Evolutionary conservation across 2,329 filamentous ascomycete genomes (phyloP).

Genomic region (Sclerotinia spermophila): DNA sequence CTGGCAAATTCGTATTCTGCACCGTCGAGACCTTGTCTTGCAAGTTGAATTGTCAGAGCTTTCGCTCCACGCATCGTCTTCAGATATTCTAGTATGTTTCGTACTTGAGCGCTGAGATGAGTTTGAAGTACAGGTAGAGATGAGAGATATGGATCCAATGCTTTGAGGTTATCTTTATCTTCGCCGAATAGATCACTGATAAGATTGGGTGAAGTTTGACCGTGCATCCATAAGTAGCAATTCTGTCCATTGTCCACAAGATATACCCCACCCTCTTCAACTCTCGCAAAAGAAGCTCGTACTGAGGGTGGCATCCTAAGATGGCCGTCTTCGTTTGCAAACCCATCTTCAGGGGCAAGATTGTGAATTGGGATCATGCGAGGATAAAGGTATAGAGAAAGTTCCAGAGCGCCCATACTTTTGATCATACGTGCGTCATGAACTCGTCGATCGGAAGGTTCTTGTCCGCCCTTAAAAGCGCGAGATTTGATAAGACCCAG

Average conservation of each 20-base stretch:
- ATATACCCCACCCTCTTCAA: conserved; percentile 92
- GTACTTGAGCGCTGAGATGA: conserved; percentile 88
- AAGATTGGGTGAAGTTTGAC: conserved; percentile 87
- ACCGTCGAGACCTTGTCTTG: conserved; percentile 87
- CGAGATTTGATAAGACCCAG: conserved; percentile 84
- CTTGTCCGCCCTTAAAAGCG: conserved; percentile 88
- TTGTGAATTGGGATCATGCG: conserved; percentile 91
- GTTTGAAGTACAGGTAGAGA: conserved; percentile 81
- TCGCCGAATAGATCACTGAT: conserved; percentile 86
- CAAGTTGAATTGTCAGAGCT: conserved; percentile 83
- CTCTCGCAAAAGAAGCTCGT: conserved; percentile 78
- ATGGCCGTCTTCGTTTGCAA: conserved; percentile 80
- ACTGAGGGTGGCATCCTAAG: conserved; percentile 77
- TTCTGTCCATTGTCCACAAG: conserved; percentile 93
- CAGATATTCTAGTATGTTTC: conserved; percentile 88
- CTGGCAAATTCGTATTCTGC: conserved; percentile 96
- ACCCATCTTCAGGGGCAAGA: conserved; percentile 81
- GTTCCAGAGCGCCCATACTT: conserved; percentile 78
- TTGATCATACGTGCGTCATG: conserved; percentile 90
- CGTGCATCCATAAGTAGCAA: conserved; percentile 87
- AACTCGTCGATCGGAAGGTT: conserved; percentile 84
- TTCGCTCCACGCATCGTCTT: conserved; percentile 78
- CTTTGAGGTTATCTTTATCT: conserved; percentile 65
- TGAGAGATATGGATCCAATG: conserved; percentile 76
- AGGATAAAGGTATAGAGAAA: conserved; percentile 91